Percentiles rank a stretch among this genome's conserved stretches.
Evolutionary conservation across 2,329 filamentous ascomycete species (phyloP).

Genomic region (Fusarium sp.): DNA sequence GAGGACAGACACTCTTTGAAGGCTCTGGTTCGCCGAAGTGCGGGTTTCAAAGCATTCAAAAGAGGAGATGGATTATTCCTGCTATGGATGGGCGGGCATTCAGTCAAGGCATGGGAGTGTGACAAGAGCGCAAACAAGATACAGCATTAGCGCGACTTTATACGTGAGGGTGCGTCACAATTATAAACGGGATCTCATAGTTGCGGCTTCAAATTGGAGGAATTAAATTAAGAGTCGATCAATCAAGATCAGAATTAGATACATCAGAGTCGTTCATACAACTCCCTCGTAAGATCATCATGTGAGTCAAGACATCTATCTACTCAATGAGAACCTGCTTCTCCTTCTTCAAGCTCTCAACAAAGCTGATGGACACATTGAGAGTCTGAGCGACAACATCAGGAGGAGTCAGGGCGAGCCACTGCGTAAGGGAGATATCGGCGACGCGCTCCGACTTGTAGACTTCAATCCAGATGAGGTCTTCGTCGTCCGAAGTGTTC

Average conservation of each 20-base stretch:
- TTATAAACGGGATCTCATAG: not conserved
- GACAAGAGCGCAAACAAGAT: not conserved
- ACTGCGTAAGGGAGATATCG: constrained; percentile 76
- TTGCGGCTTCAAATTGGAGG: not conserved
- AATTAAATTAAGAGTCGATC: not conserved
- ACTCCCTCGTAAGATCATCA: not conserved
- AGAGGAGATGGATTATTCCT: no score
- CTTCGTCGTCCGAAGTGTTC: constrained; percentile 72
- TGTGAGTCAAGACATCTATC: not conserved
- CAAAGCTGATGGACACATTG: constrained; percentile 69
- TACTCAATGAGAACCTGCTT: constrained; percentile 65
- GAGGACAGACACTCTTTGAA: not conserved
- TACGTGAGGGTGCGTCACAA: not conserved
- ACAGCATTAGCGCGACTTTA: not conserved
- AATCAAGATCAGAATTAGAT: not conserved
- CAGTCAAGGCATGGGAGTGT: not conserved
- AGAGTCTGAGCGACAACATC: constrained; percentile 71
- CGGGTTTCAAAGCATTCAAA: no score
- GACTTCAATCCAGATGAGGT: constrained; percentile 76
- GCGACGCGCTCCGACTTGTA: constrained; percentile 76
- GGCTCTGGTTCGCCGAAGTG: no score
- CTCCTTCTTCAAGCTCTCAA: constrained; percentile 70
- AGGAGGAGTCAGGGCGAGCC: constrained; percentile 75
- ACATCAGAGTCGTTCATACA: not conserved
- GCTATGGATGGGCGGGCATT: not conserved